A percentile compares a stretch with the other conserved stretches of the same genome.
Conservation (phyloP, 495 filamentous ascomycete genomes). For the Penicillium cinerascens region DNA sequence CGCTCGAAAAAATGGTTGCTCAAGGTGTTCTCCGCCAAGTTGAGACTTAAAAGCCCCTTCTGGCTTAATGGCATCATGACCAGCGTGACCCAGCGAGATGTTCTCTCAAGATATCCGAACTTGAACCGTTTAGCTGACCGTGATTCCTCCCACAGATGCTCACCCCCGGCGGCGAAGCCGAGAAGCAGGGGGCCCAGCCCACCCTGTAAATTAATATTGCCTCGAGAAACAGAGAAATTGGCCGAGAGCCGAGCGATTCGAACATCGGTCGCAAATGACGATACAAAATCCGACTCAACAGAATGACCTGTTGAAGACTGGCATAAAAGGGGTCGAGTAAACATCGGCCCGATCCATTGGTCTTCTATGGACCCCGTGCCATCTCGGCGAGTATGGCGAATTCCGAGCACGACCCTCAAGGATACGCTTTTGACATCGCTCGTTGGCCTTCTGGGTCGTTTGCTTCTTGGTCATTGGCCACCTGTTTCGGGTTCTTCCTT, state of each 20-base stretch:
- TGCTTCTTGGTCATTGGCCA: too few relatives aligned
- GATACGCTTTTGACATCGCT: too few relatives aligned
- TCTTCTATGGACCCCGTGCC: too few relatives aligned
- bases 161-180: slow-evolving; percentile 36
- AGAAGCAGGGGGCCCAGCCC: slow-evolving; percentile 38
- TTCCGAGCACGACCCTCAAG: too few relatives aligned
- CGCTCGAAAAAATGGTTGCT: too few relatives aligned
- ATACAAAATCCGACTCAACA: not conserved
- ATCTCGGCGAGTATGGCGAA: too few relatives aligned
- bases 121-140: slow-evolving; percentile 8
- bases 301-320: too few relatives aligned
- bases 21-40: too few relatives aligned
- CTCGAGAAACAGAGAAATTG: slow-evolving; percentile 17
- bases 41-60: not conserved
- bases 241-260: slow-evolving; percentile 6
- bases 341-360: too few relatives aligned
- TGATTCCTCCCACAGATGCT: slow-evolving; percentile 36
- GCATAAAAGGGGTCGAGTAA: too few relatives aligned
- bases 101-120: too few relatives aligned
- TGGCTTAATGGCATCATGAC: not conserved
- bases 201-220: slow-evolving; percentile 39
- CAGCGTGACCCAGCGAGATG: not conserved
- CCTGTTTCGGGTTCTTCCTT: not conserved
- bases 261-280: not conserved
- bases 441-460: too few relatives aligned